These are phyloP conservation scores for Begonia masoniana DNA, from an alignment of 306 rosid species.

Conservation along the genomic window DNA sequence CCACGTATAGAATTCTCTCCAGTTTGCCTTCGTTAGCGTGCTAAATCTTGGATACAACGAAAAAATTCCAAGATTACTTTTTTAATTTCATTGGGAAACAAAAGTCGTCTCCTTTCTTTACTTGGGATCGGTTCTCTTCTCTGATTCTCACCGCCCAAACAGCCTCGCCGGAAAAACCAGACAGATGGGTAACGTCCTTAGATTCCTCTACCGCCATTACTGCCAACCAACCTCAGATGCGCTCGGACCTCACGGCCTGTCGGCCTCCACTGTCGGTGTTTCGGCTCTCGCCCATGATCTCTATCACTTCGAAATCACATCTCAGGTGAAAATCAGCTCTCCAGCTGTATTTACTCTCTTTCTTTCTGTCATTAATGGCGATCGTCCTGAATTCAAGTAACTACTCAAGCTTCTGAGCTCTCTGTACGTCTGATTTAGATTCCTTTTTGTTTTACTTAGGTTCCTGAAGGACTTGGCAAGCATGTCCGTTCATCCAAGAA, in stretches of 20 bases:
- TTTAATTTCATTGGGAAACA: no score
- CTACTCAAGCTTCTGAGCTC: not conserved
- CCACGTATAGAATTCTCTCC: no score
- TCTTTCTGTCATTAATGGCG: no score
- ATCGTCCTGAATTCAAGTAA: no score
- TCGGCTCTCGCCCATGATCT: conserved; percentile 68
- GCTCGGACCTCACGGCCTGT: conserved; percentile 35
- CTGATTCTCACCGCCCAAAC: no score
- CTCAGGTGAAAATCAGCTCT: conserved; percentile 30
- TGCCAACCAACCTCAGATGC: conserved; percentile 31
- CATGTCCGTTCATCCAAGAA: conserved; percentile 82
- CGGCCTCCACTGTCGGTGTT: conserved; percentile 51
- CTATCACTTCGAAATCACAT: conserved; percentile 60
- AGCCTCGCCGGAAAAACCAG: no score
- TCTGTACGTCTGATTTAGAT: conserved; percentile 1
- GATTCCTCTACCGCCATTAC: conserved; percentile 37
- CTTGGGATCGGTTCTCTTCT: no score
- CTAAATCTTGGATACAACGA: no score
- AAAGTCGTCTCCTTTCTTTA: no score
- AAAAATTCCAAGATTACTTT: no score
- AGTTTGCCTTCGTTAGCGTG: no score
- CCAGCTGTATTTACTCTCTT: no score
- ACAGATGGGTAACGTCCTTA: conserved; percentile 52
- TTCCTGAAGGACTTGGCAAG: conserved; percentile 59
- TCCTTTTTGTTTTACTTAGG: conserved; percentile 25